Evolutionary conservation across 345 rosid genomes (phyloP).

Genomic region (Capsella bursapastoris): DNA sequence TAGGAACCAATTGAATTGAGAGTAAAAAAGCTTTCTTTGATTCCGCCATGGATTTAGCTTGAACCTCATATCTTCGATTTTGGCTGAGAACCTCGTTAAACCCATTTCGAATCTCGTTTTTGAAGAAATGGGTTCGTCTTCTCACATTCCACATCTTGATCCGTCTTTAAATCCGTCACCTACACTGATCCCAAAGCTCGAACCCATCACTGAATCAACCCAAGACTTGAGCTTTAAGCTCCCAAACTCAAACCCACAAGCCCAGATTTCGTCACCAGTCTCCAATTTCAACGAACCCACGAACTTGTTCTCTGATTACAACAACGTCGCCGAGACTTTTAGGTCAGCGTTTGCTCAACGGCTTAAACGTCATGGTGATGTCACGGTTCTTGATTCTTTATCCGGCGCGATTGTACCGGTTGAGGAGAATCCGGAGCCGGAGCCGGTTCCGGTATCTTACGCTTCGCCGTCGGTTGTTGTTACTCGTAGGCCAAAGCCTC

Average conservation of each 20-base stretch:
- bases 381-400: conserved; percentile 50
- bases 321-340: conserved; percentile 60
- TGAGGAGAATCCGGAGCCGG: conserved; percentile 30
- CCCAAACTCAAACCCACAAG: conserved; percentile 43
- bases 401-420: conserved; percentile 66
- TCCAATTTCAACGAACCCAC: neutral
- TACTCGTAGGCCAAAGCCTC: conserved; percentile 38
- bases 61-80: neutral
- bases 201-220: conserved; percentile 21
- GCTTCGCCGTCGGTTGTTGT: conserved; percentile 16
- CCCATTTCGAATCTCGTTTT: neutral
- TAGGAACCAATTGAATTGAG: neutral
- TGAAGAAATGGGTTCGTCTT: conserved; percentile 7
- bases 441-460: neutral
- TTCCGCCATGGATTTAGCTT: neutral
- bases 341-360: conserved; percentile 62
- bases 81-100: neutral
- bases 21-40: neutral
- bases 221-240: neutral
- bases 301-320: conserved; percentile 56
- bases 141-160: neutral
- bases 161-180: neutral
- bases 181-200: conserved; percentile 1
- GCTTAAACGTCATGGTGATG: conserved; percentile 46
- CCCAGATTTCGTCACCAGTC: conserved; percentile 1